Evolutionary conservation across 2,329 filamentous ascomycete genomes (phyloP).

Genomic region (Thelonectria olida): DNA sequence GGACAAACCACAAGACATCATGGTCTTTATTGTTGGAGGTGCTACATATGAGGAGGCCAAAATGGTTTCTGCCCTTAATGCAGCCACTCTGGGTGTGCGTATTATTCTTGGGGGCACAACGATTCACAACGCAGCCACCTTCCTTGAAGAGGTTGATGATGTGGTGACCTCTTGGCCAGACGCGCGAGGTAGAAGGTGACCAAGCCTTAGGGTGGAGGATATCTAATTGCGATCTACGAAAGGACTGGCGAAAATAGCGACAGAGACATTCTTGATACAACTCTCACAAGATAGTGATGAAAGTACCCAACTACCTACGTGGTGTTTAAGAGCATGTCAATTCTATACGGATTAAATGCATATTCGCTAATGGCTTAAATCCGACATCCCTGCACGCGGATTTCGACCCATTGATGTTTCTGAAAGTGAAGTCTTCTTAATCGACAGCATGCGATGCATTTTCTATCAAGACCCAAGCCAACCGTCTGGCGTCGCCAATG

Average conservation of each 20-base stretch:
- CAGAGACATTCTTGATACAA: too few relatives aligned
- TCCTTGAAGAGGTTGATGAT: constrained; percentile 92
- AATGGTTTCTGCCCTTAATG: constrained; percentile 94
- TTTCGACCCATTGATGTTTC: constrained; percentile 16
- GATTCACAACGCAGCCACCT: constrained; percentile 87
- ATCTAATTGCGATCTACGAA: neutral
- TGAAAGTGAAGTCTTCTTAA: constrained; percentile 27
- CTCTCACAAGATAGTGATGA: too few relatives aligned
- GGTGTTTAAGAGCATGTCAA: too few relatives aligned
- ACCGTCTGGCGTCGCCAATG: constrained; percentile 30
- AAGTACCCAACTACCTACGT: too few relatives aligned
- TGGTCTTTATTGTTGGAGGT: constrained; percentile 94
- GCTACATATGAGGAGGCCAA: constrained; percentile 97
- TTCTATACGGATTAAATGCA: constrained; percentile 13
- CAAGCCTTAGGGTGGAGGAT: too few relatives aligned
- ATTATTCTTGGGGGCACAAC: constrained; percentile 90
- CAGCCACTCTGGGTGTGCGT: constrained; percentile 85
- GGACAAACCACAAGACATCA: constrained; percentile 96
- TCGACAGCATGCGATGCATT: constrained; percentile 42
- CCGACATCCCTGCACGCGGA: neutral
- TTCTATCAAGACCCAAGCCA: constrained; percentile 36
- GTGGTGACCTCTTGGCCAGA: constrained; percentile 89
- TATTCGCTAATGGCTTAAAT: constrained; percentile 14
- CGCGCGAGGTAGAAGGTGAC: constrained; percentile 46
- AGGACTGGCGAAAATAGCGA: neutral